Evolutionary conservation across 208 protist species (phyloP).

Genomic region (Trichomonas gallinae): DNA sequence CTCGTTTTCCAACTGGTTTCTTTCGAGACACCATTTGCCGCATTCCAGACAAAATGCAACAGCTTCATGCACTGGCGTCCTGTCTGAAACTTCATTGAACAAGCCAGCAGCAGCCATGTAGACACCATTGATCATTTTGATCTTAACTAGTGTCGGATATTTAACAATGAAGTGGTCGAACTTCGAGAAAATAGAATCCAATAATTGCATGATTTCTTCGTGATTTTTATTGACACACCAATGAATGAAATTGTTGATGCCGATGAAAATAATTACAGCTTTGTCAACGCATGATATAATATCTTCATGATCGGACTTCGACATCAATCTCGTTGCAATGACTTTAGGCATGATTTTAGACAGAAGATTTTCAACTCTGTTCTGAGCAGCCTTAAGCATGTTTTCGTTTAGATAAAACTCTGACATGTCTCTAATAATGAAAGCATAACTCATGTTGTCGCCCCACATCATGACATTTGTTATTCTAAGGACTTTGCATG

Average conservation of each 20-base stretch:
- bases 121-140: conserved; percentile 16
- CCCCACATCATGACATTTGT: background rate
- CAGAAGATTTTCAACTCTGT: background rate
- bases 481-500: background rate
- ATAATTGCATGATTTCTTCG: background rate
- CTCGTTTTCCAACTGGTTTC: background rate
- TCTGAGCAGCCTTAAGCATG: background rate
- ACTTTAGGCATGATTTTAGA: background rate
- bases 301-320: background rate
- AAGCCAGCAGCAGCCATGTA: background rate
- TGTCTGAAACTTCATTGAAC: background rate
- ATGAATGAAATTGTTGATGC: background rate
- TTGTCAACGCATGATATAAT: background rate
- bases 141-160: background rate
- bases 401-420: background rate
- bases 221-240: background rate
- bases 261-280: background rate
- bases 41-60: background rate
- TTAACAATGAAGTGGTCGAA: background rate
- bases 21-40: too few relatives aligned
- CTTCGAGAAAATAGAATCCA: background rate
- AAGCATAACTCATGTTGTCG: background rate
- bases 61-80: background rate
- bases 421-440: background rate
- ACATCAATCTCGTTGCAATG: background rate